Conservation (phyloP, 495 filamentous ascomycete species). For the Hyaloscypha finlandica region DNA sequence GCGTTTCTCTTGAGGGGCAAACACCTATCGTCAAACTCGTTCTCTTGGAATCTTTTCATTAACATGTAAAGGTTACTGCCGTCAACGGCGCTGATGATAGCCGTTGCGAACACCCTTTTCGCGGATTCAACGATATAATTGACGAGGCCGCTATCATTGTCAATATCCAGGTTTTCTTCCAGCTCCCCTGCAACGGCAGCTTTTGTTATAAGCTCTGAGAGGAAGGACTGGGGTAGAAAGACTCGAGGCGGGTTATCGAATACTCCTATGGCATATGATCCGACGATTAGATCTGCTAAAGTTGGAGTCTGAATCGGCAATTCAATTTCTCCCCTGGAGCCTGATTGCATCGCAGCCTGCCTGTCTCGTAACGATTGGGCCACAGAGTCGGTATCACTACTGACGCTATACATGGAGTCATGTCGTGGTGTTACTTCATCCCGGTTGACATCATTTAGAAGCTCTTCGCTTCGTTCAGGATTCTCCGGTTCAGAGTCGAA, state of each 20-base stretch:
- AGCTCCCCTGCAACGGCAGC: not conserved
- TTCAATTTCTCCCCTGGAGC: too few relatives aligned
- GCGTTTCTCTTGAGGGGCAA: not conserved
- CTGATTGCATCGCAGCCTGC: too few relatives aligned
- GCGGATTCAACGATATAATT: not conserved
- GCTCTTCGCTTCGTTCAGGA: too few relatives aligned
- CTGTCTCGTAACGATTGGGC: too few relatives aligned
- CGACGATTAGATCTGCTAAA: not conserved
- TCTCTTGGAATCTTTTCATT: not conserved
- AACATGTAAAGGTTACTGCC: not conserved
- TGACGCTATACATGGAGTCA: too few relatives aligned
- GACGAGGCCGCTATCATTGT: not conserved
- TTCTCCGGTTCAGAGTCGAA: too few relatives aligned
- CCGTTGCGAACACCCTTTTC: conserved; percentile 3
- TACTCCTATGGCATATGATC: not conserved
- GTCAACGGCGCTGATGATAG: not conserved
- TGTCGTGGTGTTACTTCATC: too few relatives aligned
- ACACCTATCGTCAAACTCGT: not conserved
- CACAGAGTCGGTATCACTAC: too few relatives aligned
- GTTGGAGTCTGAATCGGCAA: too few relatives aligned
- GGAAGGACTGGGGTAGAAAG: not conserved
- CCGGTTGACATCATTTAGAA: too few relatives aligned
- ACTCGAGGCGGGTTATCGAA: not conserved
- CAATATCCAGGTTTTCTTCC: not conserved
- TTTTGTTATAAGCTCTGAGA: not conserved